phyloP scores from a whole-genome alignment of 83 land plant genomes.

The Diphasiastrum complanatum region DNA sequence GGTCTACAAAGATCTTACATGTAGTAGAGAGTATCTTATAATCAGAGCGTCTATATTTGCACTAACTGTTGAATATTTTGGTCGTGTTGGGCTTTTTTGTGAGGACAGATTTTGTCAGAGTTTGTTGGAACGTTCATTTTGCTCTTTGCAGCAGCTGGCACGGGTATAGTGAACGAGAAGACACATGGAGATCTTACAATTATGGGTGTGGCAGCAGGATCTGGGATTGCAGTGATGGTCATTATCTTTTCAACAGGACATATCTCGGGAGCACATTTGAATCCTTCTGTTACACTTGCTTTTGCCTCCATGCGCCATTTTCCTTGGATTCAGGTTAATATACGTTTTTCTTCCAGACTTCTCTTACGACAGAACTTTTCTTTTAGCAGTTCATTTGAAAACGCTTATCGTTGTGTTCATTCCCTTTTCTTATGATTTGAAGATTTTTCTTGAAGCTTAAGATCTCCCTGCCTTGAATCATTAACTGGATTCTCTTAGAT shows the following conservation, averaged over 20 bases:
- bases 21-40: no score
- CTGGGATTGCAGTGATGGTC: constrained; percentile 69
- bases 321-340: constrained; percentile 63
- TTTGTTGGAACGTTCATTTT: constrained; percentile 71
- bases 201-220: constrained; percentile 47
- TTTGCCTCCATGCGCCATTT: constrained; percentile 71
- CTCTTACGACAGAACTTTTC: background rate
- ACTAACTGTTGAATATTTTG: no score
- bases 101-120: no score
- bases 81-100: no score
- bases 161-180: constrained; percentile 65
- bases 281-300: constrained; percentile 71
- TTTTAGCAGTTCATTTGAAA: background rate
- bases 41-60: no score
- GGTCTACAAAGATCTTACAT: no score
- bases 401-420: no score
- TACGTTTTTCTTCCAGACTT: no score
- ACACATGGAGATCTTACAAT: constrained; percentile 46
- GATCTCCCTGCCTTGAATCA: background rate
- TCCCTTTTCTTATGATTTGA: no score
- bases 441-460: background rate
- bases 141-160: constrained; percentile 57
- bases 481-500: background rate
- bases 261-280: constrained; percentile 86
- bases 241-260: constrained; percentile 75